Evolutionary conservation across 2,329 filamentous ascomycete genomes (phyloP), one percentile per base, ranked within the genome.

Genomic region (Alternaria sp.): DNA sequence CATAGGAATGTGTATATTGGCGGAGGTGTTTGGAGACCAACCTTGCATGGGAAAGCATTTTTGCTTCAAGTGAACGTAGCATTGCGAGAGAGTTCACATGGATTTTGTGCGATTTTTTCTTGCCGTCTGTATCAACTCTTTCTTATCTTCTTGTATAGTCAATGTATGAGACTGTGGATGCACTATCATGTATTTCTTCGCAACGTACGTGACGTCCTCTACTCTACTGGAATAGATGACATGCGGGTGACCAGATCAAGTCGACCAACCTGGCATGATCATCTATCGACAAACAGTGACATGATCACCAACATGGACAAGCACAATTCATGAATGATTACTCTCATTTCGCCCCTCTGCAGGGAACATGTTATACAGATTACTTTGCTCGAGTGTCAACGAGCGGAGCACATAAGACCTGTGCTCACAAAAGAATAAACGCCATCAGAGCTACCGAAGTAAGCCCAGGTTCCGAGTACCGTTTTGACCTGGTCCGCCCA

Each of bases 1-100:
- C 7, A 54, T 44, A 25, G 32, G 52, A 36, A 57, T 40, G 55
- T 57, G 45, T 57, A 57, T 50, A 57, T 23, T 32, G 49, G 49
- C 49, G 49, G 49, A 40, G 49, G 47, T 51, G 26, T 51, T 51
- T 51, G 26, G 26, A 21, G 47, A 51, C 47, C 19, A 51, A 51
- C 19, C 26, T 51, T 51, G 47, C 26, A 51, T 51, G 19, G 49
- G 49, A 40, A 52, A 52, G 28, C 30, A n/a, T 11, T 36, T 23
- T 15, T 23, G 7, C 23, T 51, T 49, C 25, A 26, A 26, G 19
- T 49, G 45, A 25, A 36, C n/a, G 28, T 40, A 36, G 49, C 49
- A 52, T 52, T 52, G 49, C 49, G 49, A 52, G 49, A 52, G 49
- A 52, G 49, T 52, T 36, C 13, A 52, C 28, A 52, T 23, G 49